Evolutionary conservation across 495 filamentous ascomycete species (phyloP), one percentile per base, ranked within the genome.

Genomic region (Xylaria curta): DNA sequence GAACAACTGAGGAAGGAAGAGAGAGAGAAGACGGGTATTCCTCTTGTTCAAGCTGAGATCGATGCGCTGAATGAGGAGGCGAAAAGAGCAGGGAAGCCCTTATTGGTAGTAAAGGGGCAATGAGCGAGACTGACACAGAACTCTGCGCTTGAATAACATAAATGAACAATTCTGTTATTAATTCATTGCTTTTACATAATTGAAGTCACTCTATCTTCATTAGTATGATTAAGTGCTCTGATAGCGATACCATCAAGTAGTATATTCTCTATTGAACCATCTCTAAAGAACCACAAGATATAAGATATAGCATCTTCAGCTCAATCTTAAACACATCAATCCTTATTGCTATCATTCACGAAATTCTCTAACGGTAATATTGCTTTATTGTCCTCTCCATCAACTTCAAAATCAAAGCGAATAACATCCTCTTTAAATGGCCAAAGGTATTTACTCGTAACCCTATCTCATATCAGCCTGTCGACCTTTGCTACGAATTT

Each of bases 31-130:
- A 82, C 83, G 13, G 92, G 92, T 0, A 93, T 94, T 67, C 92
- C 92, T 3, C 88, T 87, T 68, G 88, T 88, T 0, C 79, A 87
- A 62, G 86, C 86, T 0, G 92, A 94, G 78, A 83, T 95, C 70
- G 87, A 87, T 42, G 83, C 82, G 1, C 80, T 95, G 70, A 93
- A 94, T 76, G 78, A 81, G 51, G 92, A 94, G 78, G 92, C 92
- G 0, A 84, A 87, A 72, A 76, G 72, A 54, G 87, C 90, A 10
- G 87, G 87, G 19, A 72, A 74, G 24, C 73, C 74, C 6, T 46
- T 38, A 10, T 44, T 79, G 3, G 72, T 71, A 21, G 38, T 74
- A 15, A 79, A 74, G 49, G 62, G 53, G n/a, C 31, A 56, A 58
- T 71, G 21, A 70, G 44, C 51, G n/a, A 33, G 38, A 15, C 21